These are phyloP conservation scores for Penicillium sp. DNA, from an alignment of 2,329 filamentous ascomycete species.

Conservation along the genomic window DNA sequence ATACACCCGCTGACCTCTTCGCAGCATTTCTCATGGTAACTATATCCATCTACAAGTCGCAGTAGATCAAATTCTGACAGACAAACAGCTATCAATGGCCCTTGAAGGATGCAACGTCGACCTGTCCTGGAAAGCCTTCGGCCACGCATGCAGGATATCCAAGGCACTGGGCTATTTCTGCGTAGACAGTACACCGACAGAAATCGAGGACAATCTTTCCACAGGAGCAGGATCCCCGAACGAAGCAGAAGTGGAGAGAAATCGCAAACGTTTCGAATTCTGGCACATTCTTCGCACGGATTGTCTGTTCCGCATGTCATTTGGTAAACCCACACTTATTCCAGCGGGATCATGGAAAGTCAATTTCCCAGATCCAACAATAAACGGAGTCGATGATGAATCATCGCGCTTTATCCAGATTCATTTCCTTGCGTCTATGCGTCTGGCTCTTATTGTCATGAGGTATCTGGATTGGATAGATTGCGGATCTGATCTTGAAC, in stretches of 20 bases:
- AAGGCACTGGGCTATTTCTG: conserved; percentile 20
- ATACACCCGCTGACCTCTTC: conserved; percentile 18
- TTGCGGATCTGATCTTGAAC: neutral
- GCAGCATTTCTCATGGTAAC: conserved; percentile 19
- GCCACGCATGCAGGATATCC: conserved; percentile 13
- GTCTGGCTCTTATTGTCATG: conserved; percentile 15
- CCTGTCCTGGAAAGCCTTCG: conserved; percentile 16
- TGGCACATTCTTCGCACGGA: conserved; percentile 25
- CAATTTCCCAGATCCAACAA: conserved; percentile 24
- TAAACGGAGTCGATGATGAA: conserved; percentile 18
- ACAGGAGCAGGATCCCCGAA: neutral
- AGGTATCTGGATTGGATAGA: conserved; percentile 17
- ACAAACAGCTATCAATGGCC: conserved; percentile 16
- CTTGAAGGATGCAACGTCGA: conserved; percentile 22
- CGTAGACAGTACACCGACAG: conserved; percentile 13
- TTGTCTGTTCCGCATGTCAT: conserved; percentile 22
- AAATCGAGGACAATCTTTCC: too few species aligned
- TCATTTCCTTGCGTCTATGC: conserved; percentile 24
- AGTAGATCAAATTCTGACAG: neutral
- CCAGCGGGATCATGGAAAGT: conserved; percentile 20
- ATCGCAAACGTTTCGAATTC: conserved; percentile 26
- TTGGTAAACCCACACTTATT: conserved; percentile 22
- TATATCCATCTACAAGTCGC: neutral
- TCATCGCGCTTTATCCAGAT: conserved; percentile 22
- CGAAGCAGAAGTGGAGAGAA: conserved; percentile 12